Conservation (phyloP, 805 yeast species). For the Candida jianshihensis region DNA sequence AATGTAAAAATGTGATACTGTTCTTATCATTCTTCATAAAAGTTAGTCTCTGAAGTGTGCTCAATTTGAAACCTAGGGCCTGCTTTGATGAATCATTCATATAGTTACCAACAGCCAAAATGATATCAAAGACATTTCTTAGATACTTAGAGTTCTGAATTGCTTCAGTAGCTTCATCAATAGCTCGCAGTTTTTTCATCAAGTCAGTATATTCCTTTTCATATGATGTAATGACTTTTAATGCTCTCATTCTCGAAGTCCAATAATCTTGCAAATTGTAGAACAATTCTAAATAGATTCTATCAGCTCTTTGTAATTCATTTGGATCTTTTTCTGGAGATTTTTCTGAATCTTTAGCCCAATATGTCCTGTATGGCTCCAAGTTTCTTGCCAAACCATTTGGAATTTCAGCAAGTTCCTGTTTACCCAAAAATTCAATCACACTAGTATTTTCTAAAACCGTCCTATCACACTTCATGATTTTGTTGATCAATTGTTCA, state of each 20-base stretch:
- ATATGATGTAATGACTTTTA: constrained; percentile 46
- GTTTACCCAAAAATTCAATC: constrained; percentile 63
- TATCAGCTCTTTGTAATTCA: constrained; percentile 62
- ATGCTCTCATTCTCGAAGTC: constrained; percentile 63
- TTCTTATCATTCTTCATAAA: constrained; percentile 65
- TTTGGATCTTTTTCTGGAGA: constrained; percentile 47
- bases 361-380: constrained; percentile 58
- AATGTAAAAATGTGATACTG: constrained; percentile 66
- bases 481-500: constrained; percentile 45
- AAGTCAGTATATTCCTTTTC: constrained; percentile 64
- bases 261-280: constrained; percentile 65
- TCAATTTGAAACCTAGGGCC: constrained; percentile 64
- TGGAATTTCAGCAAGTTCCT: constrained; percentile 55
- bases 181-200: constrained; percentile 42
- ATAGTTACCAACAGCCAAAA: constrained; percentile 68
- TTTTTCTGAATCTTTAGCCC: constrained; percentile 25
- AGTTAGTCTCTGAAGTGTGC: constrained; percentile 60
- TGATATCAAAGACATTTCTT: constrained; percentile 53
- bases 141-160: constrained; percentile 47
- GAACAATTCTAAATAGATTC: constrained; percentile 60
- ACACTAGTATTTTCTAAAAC: constrained; percentile 49
- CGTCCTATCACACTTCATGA: constrained; percentile 53
- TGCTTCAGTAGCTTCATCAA: constrained; percentile 54
- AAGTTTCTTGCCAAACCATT: constrained; percentile 47
- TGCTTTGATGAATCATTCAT: constrained; percentile 68